phyloP scores from a whole-genome alignment of 768 basidiomycete genomes.

The Agrocybe chaxingu region DNA sequence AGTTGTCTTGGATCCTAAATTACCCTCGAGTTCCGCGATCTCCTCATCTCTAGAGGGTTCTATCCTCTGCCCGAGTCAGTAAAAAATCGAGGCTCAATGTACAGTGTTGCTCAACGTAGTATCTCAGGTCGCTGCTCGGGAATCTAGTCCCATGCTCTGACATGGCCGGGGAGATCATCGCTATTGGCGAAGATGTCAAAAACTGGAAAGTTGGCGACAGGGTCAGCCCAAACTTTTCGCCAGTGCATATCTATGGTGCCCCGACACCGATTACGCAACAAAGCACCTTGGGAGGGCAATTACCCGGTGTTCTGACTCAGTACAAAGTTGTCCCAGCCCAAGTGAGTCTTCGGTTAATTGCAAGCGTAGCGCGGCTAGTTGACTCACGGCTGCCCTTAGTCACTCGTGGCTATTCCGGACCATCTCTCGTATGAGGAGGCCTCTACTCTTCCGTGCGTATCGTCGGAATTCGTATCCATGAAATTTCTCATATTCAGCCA shows the following conservation, averaged over 20 bases:
- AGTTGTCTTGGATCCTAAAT: background rate
- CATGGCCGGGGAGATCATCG: constrained; percentile 55
- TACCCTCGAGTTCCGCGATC: constrained; percentile 45
- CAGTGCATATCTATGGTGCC: constrained; percentile 48
- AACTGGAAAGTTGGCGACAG: constrained; percentile 55
- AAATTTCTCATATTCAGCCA: constrained; percentile 14
- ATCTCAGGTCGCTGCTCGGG: constrained; percentile 2
- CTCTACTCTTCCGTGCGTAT: constrained; percentile 54
- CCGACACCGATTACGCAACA: constrained; percentile 25
- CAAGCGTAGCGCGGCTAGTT: too few relatives aligned
- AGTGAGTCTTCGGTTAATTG: constrained; percentile 6
- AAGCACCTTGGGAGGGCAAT: constrained; percentile 41
- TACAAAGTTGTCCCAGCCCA: constrained; percentile 42
- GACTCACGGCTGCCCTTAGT: constrained; percentile 20
- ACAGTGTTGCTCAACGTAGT: background rate
- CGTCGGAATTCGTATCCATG: too few relatives aligned
- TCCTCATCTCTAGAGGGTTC: constrained; percentile 33
- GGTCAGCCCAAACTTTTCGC: constrained; percentile 50
- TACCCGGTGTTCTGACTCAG: constrained; percentile 52
- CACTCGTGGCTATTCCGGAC: constrained; percentile 49
- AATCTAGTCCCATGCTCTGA: constrained; percentile 42
- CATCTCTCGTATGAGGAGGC: constrained; percentile 60
- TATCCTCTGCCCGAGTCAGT: constrained; percentile 32
- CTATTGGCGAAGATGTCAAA: constrained; percentile 39
- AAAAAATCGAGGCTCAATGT: background rate